Percentiles rank a stretch among this genome's conserved stretches.
These are phyloP conservation scores for Polytrichum commune DNA, from an alignment of 225 moss, liverwort and hornwort genomes.

Conservation along the genomic window DNA sequence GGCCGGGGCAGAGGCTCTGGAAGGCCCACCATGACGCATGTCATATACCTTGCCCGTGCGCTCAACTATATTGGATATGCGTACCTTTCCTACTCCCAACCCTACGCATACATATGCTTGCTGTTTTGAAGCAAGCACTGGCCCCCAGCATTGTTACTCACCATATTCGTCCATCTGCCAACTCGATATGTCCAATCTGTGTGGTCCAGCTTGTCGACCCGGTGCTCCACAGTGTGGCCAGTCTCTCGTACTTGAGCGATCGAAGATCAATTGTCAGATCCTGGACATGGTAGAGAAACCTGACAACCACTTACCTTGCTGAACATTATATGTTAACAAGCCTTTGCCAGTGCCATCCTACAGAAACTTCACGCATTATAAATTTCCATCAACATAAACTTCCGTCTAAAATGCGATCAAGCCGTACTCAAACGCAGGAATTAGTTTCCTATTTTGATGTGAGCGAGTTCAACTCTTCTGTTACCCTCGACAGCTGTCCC, in stretches of 20 bases:
- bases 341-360: conserved; percentile 9
- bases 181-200: not conserved
- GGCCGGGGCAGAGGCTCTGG: conserved; percentile 5
- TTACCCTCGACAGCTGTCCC: no score
- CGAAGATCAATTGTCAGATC: not conserved
- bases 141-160: not conserved
- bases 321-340: conserved; percentile 13
- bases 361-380: conserved; percentile 22
- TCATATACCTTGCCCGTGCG: conserved; percentile 16
- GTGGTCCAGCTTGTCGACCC: conserved; percentile 1
- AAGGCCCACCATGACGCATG: not conserved
- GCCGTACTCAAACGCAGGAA: no score
- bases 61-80: conserved; percentile 17
- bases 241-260: conserved; percentile 18
- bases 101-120: no score
- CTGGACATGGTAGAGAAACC: not conserved
- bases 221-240: conserved; percentile 5
- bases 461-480: no score
- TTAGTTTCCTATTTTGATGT: no score
- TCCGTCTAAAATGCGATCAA: no score
- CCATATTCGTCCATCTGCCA: not conserved
- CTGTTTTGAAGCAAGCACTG: no score
- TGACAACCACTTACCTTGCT: conserved; percentile 1
- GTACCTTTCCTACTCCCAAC: conserved; percentile 11
- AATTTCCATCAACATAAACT: not conserved